Base-by-base conservation (phyloP, 176 grass and related monocot species). In the Melocanna baccifera region DNA sequence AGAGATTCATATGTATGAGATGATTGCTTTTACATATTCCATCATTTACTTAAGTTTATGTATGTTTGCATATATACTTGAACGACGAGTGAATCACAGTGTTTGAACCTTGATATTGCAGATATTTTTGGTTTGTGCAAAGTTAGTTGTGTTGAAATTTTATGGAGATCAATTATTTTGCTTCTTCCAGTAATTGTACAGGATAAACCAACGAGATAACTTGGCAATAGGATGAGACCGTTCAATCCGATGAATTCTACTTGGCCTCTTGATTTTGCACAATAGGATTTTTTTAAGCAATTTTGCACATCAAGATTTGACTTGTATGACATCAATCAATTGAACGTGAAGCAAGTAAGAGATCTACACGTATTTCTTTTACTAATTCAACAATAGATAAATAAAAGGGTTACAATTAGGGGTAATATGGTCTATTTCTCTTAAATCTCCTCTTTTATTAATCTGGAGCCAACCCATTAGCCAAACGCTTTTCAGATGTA, bases 281-380 rank as follows among this genome's bases (percentile, higher is more conserved):
- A 36, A 22, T 74, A 30, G 80, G n/a, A 41, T 47, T 78, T 41
- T n/a, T 41, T 46, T 32, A 11, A 26, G 9, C 15, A 64, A 65
- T 64, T 80, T 23, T 52, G 30, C 12, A 73, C 76, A 55, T 12
- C 41, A 20, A 85, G 41, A 20, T 46, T 50, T 36, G 65, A 79
- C 48, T n/a, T 57, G 19, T 50, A 80, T 55, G 26, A 68, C 79
- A 82, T 47, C 67, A 9, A 71, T n/a, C n/a, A 56, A 11, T 69
- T 57, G n/a, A n/a, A n/a, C n/a, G n/a, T n/a, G n/a, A n/a, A n/a
- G n/a, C n/a, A n/a, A n/a, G n/a, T n/a, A n/a, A n/a, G n/a, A n/a
- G n/a, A n/a, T n/a, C n/a, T n/a, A n/a, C n/a, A n/a, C n/a, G n/a
- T n/a, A n/a, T n/a, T n/a, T n/a, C n/a, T n/a, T n/a, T n/a, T n/a